Conservation (phyloP, 495 filamentous ascomycete species). For the Cercophora samala region DNA sequence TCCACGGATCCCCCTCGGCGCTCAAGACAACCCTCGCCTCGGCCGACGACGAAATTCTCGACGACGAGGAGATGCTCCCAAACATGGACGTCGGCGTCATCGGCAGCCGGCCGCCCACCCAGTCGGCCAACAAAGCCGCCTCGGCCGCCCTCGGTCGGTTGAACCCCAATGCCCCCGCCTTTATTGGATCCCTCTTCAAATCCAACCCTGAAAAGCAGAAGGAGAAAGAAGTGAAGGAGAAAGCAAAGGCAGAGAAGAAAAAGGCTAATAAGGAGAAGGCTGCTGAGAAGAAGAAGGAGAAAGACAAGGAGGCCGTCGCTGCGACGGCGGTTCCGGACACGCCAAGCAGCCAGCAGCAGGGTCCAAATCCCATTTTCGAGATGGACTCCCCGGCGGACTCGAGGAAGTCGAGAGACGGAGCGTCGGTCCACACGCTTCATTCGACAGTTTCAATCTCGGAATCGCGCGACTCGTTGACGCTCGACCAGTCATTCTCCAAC, state of each 20-base stretch:
- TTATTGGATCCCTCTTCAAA: conserved; percentile 48
- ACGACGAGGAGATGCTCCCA: conserved; percentile 42
- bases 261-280: conserved; percentile 33
- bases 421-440: conserved; percentile 55
- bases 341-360: conserved; percentile 2
- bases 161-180: conserved; percentile 52
- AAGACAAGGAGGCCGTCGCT: conserved; percentile 14
- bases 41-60: conserved; percentile 49
- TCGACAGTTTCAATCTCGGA: conserved; percentile 52
- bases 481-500: conserved; percentile 65
- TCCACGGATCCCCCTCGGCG: conserved; percentile 49
- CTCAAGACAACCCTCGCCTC: conserved; percentile 50
- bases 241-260: conserved; percentile 28
- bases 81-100: conserved; percentile 50
- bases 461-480: conserved; percentile 63
- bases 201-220: conserved; percentile 40
- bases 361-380: conserved; percentile 16
- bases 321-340: conserved; percentile 19
- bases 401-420: conserved; percentile 55
- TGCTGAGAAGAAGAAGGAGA: conserved; percentile 38
- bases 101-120: conserved; percentile 45
- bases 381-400: conserved; percentile 58
- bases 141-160: conserved; percentile 30
- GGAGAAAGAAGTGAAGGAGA: conserved; percentile 31
- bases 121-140: conserved; percentile 48